Evolutionary conservation across 2,329 filamentous ascomycete species (phyloP), one percentile per base, ranked within the genome.

Genomic region (Aureobasidium zeae): DNA sequence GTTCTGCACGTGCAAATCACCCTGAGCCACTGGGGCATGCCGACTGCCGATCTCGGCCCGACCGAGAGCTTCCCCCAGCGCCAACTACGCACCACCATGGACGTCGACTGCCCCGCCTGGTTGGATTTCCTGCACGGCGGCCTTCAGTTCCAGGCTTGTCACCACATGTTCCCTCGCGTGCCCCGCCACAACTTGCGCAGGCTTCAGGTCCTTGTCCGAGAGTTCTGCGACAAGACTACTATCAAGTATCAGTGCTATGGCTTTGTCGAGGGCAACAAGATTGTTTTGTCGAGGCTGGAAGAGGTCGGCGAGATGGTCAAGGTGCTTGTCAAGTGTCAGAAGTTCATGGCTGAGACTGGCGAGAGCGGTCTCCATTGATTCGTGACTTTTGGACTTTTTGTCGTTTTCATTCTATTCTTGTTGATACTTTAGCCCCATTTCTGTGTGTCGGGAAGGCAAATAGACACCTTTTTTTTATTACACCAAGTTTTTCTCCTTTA

Each of bases 1-100:
- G 78, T 79, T 0, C 69, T 84, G 16, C 81, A 85, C 56, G 70
- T 83, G 2, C 81, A 84, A 53, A 83, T 85, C 58, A 83, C 79
- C 0, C 72, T 84, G 7, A 79, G 74, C 1, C 81, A 85, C 62
- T 84, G 80, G 68, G 80, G 76, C 48, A 85, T 83, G 79, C 77
- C 75, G 17, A 81, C 77, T 2, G 64, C 74, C 0, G 76, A 83
- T 49, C 67, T 82, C 2, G 78, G 78, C 47, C 70, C 75, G 34
- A 65, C 68, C 44, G 80, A 84, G 56, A 80, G 76, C 1, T 84
- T 83, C 55, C 68, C 79, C 0, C 78, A 83, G 63, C 76, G 77
- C 54, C 79, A 81, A 69, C 64, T 84, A 26, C 71, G 80, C 32
- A 84, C 80, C 3, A 83, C 79, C 19, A 82, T 84, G 79, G 81